Evolutionary conservation across 164 flowering plant species (phyloP).

Genomic region (Chimonanthus praecox): DNA sequence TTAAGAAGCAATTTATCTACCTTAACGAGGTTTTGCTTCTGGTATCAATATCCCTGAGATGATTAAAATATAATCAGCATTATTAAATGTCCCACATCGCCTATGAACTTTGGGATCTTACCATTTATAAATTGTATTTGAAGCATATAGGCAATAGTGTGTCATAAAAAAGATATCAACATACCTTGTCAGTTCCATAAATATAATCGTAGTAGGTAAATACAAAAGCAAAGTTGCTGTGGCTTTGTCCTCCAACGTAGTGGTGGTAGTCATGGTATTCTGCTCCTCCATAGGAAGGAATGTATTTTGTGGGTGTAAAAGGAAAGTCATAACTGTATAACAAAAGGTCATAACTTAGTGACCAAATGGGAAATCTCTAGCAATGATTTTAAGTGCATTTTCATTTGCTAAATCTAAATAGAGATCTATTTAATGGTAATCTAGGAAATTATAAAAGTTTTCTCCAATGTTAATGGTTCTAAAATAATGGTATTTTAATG

Average conservation of each 20-base stretch:
- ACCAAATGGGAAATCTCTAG: background rate
- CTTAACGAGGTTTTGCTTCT: conserved; percentile 61
- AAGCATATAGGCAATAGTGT: background rate
- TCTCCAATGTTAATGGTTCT: too few species aligned
- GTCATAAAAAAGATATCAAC: background rate
- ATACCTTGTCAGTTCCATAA: conserved; percentile 93
- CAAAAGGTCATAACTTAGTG: background rate
- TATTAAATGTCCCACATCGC: background rate
- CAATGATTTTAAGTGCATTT: too few species aligned
- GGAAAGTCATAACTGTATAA: conserved; percentile 78
- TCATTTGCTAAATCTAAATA: too few species aligned
- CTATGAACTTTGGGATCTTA: too few species aligned
- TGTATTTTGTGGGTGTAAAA: conserved; percentile 70
- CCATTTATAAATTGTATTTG: background rate
- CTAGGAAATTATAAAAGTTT: too few species aligned
- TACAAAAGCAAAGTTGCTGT: conserved; percentile 87
- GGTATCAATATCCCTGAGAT: conserved; percentile 73
- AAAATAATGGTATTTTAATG: too few species aligned
- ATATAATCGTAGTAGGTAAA: conserved; percentile 94
- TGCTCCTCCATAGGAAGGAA: conserved; percentile 95
- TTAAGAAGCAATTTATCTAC: conserved; percentile 24
- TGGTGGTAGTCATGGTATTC: conserved; percentile 98
- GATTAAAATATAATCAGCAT: background rate
- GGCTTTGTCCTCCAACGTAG: conserved; percentile 92
- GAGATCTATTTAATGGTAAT: too few species aligned